Conservation (phyloP, 352 stramenopile genomes). For the Phytophthora multivora region DNA sequence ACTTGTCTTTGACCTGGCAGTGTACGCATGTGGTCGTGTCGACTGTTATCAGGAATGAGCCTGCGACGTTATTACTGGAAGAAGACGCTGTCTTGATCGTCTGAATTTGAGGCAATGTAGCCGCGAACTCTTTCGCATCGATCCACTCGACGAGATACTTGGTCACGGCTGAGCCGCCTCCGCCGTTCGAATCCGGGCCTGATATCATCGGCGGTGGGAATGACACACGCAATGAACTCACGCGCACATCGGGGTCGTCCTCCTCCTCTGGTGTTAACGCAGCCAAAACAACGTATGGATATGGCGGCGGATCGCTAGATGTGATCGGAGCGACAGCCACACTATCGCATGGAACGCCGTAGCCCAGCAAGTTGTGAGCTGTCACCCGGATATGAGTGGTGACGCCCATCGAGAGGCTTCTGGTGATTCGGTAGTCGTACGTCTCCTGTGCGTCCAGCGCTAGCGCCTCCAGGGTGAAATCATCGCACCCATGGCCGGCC, state of each 20-base stretch:
- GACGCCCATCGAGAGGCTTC: conserved; percentile 85
- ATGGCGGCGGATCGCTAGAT: conserved; percentile 87
- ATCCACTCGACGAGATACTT: conserved; percentile 96
- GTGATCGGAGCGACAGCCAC: conserved; percentile 84
- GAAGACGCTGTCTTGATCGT: conserved; percentile 57
- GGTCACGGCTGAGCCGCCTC: conserved; percentile 83
- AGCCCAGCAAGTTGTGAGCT: conserved; percentile 93
- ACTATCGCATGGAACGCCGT: conserved; percentile 68
- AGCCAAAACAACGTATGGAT: conserved; percentile 60
- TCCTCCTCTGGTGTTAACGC: conserved; percentile 51
- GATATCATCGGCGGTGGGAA: conserved; percentile 74
- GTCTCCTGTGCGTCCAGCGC: conserved; percentile 57
- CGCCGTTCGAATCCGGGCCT: conserved; percentile 69
- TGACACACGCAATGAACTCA: conserved; percentile 85
- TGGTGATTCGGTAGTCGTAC: conserved; percentile 76
- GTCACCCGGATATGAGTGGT: conserved; percentile 90
- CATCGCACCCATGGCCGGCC: conserved; percentile 47
- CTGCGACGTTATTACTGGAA: conserved; percentile 38
- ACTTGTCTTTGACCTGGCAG: conserved; percentile 72
- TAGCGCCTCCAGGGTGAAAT: conserved; percentile 49
- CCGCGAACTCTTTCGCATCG: conserved; percentile 66
- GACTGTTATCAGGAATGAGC: conserved; percentile 82
- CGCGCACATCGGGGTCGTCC: conserved; percentile 45
- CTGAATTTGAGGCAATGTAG: conserved; percentile 66
- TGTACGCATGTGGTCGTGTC: conserved; percentile 82